Conservation (phyloP, 176 grass and related monocot genomes). For the Musa acuminata region DNA sequence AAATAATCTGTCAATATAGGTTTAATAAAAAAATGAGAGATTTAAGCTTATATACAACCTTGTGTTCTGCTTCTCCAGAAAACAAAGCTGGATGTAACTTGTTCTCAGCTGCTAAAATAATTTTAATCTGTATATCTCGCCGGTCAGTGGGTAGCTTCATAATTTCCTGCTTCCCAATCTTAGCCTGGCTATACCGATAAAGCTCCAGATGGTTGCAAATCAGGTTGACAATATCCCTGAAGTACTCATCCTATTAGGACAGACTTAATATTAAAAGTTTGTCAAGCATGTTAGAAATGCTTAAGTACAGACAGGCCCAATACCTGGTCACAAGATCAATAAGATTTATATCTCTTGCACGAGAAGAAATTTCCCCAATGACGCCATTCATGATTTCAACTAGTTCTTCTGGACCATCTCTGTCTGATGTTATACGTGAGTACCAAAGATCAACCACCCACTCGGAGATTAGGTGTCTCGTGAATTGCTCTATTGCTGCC, state of each 20-base stretch:
- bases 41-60: conserved; percentile 30
- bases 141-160: conserved; percentile 48
- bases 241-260: conserved; percentile 5
- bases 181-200: conserved; percentile 71
- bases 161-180: conserved; percentile 84
- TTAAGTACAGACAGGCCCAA: conserved; percentile 5
- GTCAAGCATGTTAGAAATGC: not conserved
- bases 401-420: conserved; percentile 72
- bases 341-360: conserved; percentile 78
- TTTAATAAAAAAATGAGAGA: not conserved
- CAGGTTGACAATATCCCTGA: conserved; percentile 69
- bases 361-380: conserved; percentile 67
- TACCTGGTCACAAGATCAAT: conserved; percentile 87
- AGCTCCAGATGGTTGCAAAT: conserved; percentile 74
- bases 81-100: conserved; percentile 89
- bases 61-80: conserved; percentile 65
- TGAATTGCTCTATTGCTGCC: conserved; percentile 78
- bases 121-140: conserved; percentile 76
- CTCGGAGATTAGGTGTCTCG: conserved; percentile 71
- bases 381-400: conserved; percentile 47
- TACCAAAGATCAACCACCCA: conserved; percentile 98
- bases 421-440: conserved; percentile 85
- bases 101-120: conserved; percentile 52
- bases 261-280: conserved; percentile 9
- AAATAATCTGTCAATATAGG: not conserved